Base-by-base conservation (phyloP, 2,329 filamentous ascomycete genomes). In the Sporothrix variecibatus region DNA sequence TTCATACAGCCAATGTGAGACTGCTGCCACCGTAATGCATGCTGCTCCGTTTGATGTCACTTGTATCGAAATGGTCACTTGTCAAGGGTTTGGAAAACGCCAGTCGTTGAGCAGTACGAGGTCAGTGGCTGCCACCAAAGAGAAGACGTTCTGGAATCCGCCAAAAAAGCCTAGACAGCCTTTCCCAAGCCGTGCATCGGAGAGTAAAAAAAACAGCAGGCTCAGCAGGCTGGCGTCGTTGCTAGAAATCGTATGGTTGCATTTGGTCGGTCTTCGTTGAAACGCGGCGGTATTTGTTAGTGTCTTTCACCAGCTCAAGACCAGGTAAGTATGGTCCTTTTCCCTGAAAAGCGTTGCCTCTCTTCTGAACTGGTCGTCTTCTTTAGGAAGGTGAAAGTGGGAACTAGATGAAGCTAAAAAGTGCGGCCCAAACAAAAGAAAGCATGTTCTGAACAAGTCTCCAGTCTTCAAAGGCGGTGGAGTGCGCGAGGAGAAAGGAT, bases 381-480 rank as follows among this genome's bases (percentile, higher is more conserved):
- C 5, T 68, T 68, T 23, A 31, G 64, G 40, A 68, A 68, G 64
- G 64, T 68, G 64, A 62, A 38, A 38, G 17, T 20, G 20, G 58
- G 58, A 64, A 20, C 56, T 34, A 34, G 58, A 40, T 12, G 58
- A 64, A 64, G 58, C 58, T 64, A 64, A 62, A 64, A 38, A 3
- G 34, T n/a, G 34, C 9, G 20, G 58, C 38, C 62, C 38, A 46
- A 67, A 40, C 11, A 65, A 28, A 43, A 67, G 23, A 26, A 46
- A 67, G n/a, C 23, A 28, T 28, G 31, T 11, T n/a, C 43, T 49
- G 43, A 20, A 15, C 43, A 3, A 20, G 15, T 62, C 17, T 17
- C 38, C 62, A 46, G 51, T 56, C 23, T 34, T 26, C 38, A 67
- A 43, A 67, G 60, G 62, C 38, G 38, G 38, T 67, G 62, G 38